These are phyloP conservation scores for Heritiera littoralis DNA, from an alignment of 345 rosid species.

Conservation along the genomic window DNA sequence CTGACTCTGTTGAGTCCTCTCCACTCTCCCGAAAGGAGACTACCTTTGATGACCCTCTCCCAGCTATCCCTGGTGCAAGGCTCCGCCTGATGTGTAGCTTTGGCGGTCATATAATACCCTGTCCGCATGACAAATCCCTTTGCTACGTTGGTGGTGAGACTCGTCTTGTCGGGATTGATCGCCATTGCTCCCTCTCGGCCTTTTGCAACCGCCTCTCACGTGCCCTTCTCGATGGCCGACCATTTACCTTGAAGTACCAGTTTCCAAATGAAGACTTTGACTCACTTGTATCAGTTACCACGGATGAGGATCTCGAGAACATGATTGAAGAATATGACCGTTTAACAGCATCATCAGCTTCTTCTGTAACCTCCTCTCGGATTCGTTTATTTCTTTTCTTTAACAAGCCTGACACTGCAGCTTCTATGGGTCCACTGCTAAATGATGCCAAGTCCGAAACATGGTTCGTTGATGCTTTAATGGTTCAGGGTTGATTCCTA, in stretches of 20 bases:
- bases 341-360: slow-evolving; percentile 32
- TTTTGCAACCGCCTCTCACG: slow-evolving; percentile 62
- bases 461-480: slow-evolving; percentile 88
- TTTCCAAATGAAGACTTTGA: slow-evolving; percentile 87
- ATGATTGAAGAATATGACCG: too few relatives aligned
- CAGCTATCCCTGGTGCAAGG: slow-evolving; percentile 58
- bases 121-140: slow-evolving; percentile 85
- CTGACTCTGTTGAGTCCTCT: slow-evolving; percentile 49
- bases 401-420: slow-evolving; percentile 65
- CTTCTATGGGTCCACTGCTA: slow-evolving; percentile 72
- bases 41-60: slow-evolving; percentile 41
- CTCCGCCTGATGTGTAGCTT: slow-evolving; percentile 92
- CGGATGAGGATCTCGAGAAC: slow-evolving; percentile 85
- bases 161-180: slow-evolving; percentile 63
- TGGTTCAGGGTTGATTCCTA: slow-evolving; percentile 60
- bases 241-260: slow-evolving; percentile 79
- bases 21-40: slow-evolving; percentile 43
- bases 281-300: slow-evolving; percentile 71
- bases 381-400: slow-evolving; percentile 72
- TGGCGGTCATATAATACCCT: slow-evolving; percentile 88
- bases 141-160: slow-evolving; percentile 79
- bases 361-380: slow-evolving; percentile 42
- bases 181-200: slow-evolving; percentile 53
- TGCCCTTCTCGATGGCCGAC: slow-evolving; percentile 60
- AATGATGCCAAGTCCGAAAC: slow-evolving; percentile 70